Percentiles rank a stretch among this genome's conserved stretches.
These are phyloP conservation scores for Yamadazyma ubonensis DNA, from an alignment of 805 yeast species.

Conservation along the genomic window DNA sequence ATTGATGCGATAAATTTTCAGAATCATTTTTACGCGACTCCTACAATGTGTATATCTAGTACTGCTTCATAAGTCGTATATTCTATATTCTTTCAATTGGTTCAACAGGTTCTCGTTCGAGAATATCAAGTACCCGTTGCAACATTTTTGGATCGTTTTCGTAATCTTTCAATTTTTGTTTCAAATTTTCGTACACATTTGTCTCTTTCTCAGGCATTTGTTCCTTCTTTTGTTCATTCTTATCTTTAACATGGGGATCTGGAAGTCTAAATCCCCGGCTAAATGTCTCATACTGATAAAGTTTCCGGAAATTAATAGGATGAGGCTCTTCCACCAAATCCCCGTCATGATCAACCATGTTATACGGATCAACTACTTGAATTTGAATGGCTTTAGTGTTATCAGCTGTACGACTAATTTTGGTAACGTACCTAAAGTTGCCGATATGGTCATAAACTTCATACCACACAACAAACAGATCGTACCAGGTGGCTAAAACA, in stretches of 20 bases:
- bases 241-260: background rate
- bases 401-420: conserved; percentile 24
- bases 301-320: background rate
- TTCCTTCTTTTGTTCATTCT: background rate
- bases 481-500: conserved; percentile 24
- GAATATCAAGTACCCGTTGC: too few relatives aligned
- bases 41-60: background rate
- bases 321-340: conserved; percentile 19
- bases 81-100: too few relatives aligned
- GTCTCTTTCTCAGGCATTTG: background rate
- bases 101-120: too few relatives aligned
- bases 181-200: background rate
- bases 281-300: conserved; percentile 8
- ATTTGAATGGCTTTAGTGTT: conserved; percentile 14
- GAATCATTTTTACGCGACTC: background rate
- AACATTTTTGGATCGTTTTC: too few relatives aligned
- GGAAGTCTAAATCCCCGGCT: background rate
- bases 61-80: too few relatives aligned
- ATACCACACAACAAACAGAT: conserved; percentile 34
- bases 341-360: conserved; percentile 32
- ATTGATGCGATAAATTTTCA: conserved; percentile 2
- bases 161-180: too few relatives aligned
- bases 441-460: conserved; percentile 38
- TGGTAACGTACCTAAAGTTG: conserved; percentile 24
- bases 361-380: conserved; percentile 29